Evolutionary conservation across 495 filamentous ascomycete species (phyloP).

Genomic region (Tuber magnatum): DNA sequence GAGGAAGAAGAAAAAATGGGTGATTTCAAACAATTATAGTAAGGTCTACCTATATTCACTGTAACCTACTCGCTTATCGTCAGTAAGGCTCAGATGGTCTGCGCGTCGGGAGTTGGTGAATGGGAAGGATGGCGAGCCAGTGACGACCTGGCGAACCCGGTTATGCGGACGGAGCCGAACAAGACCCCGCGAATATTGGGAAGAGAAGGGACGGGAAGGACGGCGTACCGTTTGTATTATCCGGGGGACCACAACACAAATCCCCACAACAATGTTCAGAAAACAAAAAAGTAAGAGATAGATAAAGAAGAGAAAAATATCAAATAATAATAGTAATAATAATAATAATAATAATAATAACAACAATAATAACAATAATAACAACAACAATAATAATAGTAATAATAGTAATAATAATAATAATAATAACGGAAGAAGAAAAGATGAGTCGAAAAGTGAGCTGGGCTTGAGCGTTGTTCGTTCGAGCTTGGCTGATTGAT

Average conservation of each 20-base stretch:
- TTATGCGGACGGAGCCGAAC: background rate
- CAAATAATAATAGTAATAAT: background rate
- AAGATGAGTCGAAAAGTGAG: slow-evolving; percentile 3
- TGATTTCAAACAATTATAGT: background rate
- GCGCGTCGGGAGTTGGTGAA: background rate
- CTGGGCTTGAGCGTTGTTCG: background rate
- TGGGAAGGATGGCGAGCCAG: slow-evolving; percentile 6
- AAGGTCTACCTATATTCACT: background rate
- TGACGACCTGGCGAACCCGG: background rate
- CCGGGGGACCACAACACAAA: background rate
- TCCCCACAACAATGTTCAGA: background rate
- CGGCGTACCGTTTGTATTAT: background rate
- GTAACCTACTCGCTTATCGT: background rate
- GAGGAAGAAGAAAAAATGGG: background rate
- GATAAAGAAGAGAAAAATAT: background rate
- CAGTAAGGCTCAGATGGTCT: background rate
- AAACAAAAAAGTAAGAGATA: background rate
- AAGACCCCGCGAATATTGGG: background rate
- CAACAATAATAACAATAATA: no score
- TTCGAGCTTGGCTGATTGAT: background rate
- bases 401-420: background rate
- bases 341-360: no score
- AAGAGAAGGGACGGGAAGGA: background rate
- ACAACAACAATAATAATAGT: background rate
- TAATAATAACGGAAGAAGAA: background rate